These are phyloP conservation scores for Cordyceps tenuipes DNA, from an alignment of 2,329 filamentous ascomycete genomes.

Conservation along the genomic window DNA sequence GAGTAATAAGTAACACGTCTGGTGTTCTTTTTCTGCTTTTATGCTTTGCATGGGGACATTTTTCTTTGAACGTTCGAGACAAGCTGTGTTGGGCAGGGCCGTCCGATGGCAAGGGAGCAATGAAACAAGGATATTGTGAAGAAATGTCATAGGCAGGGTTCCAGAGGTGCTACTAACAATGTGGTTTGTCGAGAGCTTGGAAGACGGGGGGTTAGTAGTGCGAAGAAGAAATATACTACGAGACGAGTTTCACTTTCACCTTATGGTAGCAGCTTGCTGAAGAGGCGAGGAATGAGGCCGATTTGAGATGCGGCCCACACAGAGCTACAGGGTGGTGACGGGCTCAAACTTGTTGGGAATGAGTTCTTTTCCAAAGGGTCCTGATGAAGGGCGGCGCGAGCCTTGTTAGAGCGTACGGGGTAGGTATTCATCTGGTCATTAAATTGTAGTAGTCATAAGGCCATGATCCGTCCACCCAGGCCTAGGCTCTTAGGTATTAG, in stretches of 20 bases:
- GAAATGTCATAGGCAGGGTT: background rate
- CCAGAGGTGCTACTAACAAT: background rate
- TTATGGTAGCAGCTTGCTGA: background rate
- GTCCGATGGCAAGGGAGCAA: background rate
- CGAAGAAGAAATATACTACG: background rate
- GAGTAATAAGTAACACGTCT: too few relatives aligned
- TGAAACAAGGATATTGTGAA: conserved; percentile 6
- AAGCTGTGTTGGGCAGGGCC: too few relatives aligned
- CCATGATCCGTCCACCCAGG: too few relatives aligned
- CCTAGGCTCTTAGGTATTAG: too few relatives aligned
- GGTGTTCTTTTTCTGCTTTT: too few relatives aligned
- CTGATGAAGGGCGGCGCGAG: background rate
- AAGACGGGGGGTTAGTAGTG: background rate
- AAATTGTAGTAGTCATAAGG: too few relatives aligned
- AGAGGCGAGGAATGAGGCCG: conserved; percentile 1
- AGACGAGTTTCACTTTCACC: background rate
- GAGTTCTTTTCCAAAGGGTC: background rate
- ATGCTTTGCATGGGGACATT: too few relatives aligned
- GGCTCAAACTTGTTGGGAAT: background rate
- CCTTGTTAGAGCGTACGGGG: background rate
- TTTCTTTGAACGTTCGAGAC: too few relatives aligned
- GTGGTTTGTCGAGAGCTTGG: background rate
- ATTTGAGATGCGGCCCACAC: background rate
- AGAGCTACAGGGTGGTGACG: background rate
- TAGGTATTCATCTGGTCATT: background rate